A percentile compares a stretch with the other conserved stretches of the same genome.
phyloP scores from a whole-genome alignment of 805 yeast species.

The Saccharomycopsis lassenensis region DNA sequence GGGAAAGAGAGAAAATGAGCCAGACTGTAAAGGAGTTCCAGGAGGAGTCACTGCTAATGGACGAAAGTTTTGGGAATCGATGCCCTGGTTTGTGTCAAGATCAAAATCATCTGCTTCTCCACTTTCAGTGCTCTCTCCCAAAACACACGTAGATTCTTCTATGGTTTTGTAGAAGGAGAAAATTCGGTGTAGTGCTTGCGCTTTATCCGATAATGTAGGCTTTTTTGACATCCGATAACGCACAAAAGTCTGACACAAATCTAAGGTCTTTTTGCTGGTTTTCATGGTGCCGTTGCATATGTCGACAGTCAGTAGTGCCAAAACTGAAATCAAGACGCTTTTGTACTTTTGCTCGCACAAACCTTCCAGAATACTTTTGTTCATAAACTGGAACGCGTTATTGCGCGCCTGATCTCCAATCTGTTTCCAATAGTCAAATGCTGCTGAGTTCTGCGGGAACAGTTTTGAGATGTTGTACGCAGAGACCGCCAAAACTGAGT shows the following conservation, averaged over 20 bases:
- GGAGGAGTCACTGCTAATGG: too few relatives aligned
- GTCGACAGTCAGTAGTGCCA: constrained; percentile 82
- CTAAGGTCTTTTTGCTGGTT: constrained; percentile 65
- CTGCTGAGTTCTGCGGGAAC: constrained; percentile 53
- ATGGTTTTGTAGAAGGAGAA: constrained; percentile 64
- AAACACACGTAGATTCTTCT: constrained; percentile 53
- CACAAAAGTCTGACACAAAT: constrained; percentile 67
- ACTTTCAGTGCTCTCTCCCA: too few relatives aligned
- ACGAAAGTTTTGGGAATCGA: too few relatives aligned
- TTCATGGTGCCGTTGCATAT: constrained; percentile 88
- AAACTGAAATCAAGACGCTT: constrained; percentile 67
- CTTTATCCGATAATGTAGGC: constrained; percentile 61
- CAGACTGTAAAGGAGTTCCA: too few relatives aligned
- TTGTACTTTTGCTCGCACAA: constrained; percentile 59
- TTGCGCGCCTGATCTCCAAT: constrained; percentile 6
- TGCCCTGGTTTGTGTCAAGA: too few relatives aligned
- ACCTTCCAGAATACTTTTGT: constrained; percentile 31
- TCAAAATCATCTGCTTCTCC: too few relatives aligned
- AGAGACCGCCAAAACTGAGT: constrained; percentile 70
- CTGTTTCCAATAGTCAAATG: constrained; percentile 8
- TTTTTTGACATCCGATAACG: constrained; percentile 56
- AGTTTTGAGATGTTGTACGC: constrained; percentile 73
- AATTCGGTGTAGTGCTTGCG: constrained; percentile 65
- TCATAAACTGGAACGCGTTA: constrained; percentile 10
- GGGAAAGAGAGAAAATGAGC: too few relatives aligned